Evolutionary conservation across 768 basidiomycete genomes (phyloP), one percentile per base, ranked within the genome.

Genomic region (Termitomyces sp.): DNA sequence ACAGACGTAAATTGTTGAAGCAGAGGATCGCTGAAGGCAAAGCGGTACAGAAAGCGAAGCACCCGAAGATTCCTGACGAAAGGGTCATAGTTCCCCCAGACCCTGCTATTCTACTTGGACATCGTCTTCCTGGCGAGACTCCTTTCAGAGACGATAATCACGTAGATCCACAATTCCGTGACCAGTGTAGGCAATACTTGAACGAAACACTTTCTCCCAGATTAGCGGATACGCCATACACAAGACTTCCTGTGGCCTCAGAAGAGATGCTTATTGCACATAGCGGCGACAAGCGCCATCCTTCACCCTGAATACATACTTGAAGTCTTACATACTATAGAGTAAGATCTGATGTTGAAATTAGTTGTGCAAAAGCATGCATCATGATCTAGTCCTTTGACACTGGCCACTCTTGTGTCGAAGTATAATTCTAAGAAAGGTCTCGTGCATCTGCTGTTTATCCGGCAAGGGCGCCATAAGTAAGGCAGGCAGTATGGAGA

Each of bases 11-110:
- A 66, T 68, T 75, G 59, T 69, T 75, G 53, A 81, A 82, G 33
- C 73, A 75, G 13, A 68, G 70, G 39, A 72, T 77, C 50, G 76
- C 72, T 8, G 72, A 73, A n/a, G 82, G 82, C 34, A 76, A 75
- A 64, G 70, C 74, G 4, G 67, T 76, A 57, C 76, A 78, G 18
- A 67, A 73, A 55, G 68, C 66, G 54, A 78, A 76, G 65, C 72
- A 73, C 57, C 63, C 74, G 55, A 68, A 72, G 51, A 67, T 71
- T 48, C 69, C 74, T 18, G 72, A 75, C 54, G 78, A 81, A 63
- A 77, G 72, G 49, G 72, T 84, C 56, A 74, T 86, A 53, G 82
- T 86, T 20, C 85, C 85, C 20, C 85, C 85, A 1, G 86, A 88
- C 69, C 85, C 86, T n/a, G 86, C 85, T 42, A 75, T 87, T 33